Base-by-base conservation (phyloP, 805 yeast species). In the Starmerella roubikii region DNA sequence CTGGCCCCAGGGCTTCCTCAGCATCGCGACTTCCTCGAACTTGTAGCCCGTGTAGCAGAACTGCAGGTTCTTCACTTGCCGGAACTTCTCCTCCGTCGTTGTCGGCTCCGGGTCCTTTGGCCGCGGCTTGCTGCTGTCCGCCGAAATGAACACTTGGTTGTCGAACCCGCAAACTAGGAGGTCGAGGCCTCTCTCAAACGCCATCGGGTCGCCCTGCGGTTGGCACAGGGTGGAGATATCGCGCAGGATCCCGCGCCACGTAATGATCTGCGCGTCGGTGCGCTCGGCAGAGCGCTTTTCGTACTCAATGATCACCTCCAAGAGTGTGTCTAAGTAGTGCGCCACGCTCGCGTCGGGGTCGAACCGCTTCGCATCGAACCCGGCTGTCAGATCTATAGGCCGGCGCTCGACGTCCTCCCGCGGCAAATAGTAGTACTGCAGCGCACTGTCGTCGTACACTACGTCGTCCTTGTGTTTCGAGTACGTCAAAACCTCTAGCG, bases 221-320 rank as follows among this genome's bases (percentile, higher is more conserved):
- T 74, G 78, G 2, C 88, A 83, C 19, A 82, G 61, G 6, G 77
- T 66, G 59, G 91, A 61, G 27, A 88, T 59, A 41, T 72, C 71
- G 24, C 85, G 76, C 75, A 88, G 72, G 26, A 83, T 59, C 0
- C 96, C 97, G 50, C 96, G 67, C 70, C 82, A 84, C 0, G 94
- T 76, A 18, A 91, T 64, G 23, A 91, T 69, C 50, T 84, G 81
- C 1, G 72, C 71, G 22, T 69, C 68, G 2, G 71, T 53, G 44
- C 69, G 74, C n/a, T 51, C 50, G 1, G 65, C 65, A 5, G 61
- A 57, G 15, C 53, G 51, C 16, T 59, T 53, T 57, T 91, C 97
- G 50, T 71, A 62, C 5, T 60, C 49, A 44, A 65, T 60, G 6
- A 91, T 52, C 1, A 81, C 72, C 22, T 54, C 50, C 28, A 91